phyloP scores from a whole-genome alignment of 2,329 filamentous ascomycete species.

The Didymella pinodella region DNA sequence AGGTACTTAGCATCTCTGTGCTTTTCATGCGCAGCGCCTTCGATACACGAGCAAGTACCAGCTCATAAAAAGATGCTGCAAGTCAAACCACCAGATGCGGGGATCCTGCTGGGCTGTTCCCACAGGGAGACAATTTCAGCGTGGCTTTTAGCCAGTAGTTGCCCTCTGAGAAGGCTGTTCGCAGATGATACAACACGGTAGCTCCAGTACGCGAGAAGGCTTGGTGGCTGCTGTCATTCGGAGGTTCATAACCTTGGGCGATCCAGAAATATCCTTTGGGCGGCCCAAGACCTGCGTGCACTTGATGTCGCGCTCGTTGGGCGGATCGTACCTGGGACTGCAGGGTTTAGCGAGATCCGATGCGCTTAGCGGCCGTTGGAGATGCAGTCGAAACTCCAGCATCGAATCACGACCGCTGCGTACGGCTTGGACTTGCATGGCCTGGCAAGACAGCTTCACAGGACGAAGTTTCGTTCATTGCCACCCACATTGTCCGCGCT shows the following conservation, averaged over 20 bases:
- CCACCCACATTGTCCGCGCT: neutral
- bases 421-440: neutral
- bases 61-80: neutral
- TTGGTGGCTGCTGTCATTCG: slow-evolving; percentile 16
- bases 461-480: neutral
- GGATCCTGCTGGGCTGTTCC: neutral
- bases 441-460: neutral
- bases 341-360: slow-evolving; percentile 19
- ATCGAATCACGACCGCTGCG: slow-evolving; percentile 6
- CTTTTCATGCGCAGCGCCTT: slow-evolving; percentile 1
- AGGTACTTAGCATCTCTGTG: neutral
- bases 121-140: neutral
- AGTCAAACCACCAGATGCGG: neutral
- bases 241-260: slow-evolving; percentile 2
- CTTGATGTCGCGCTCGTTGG: slow-evolving; percentile 1
- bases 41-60: slow-evolving; percentile 1
- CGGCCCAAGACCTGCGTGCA: slow-evolving; percentile 1
- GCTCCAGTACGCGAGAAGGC: slow-evolving; percentile 20
- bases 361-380: slow-evolving; percentile 21
- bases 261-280: slow-evolving; percentile 14
- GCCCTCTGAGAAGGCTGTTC: neutral
- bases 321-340: slow-evolving; percentile 12
- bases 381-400: slow-evolving; percentile 1
- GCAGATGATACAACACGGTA: slow-evolving; percentile 4
- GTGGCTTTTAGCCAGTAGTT: neutral